Base-by-base conservation (phyloP, 1,139 yeast species). In the Candida sp. region DNA sequence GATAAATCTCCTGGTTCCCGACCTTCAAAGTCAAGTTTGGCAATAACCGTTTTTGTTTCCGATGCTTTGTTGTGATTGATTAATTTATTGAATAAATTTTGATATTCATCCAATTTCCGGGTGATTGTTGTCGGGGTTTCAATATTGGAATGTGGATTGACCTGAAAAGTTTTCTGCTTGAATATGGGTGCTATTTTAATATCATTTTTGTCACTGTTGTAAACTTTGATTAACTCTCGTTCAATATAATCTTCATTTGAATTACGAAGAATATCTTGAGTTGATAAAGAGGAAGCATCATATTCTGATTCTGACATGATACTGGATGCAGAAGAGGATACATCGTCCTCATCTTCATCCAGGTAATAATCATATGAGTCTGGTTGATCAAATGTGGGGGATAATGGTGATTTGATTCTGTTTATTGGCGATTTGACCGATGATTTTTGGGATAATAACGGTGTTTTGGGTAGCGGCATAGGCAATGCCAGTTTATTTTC, bases 1-100 rank as follows among this genome's bases (percentile, higher is more conserved):
- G 75, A 60, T 38, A 73, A 59, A 46, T 73, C 78, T 0, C 78
- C 79, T 0, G 71, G 61, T 43, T 64, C 60, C 12, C 39, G 49
- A 0, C 77, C 77, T 2, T 44, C 44, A 45, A 70, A 73, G 43
- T 58, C 61, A 45, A 54, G 49, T 37, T 56, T 56, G 3, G 75
- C 77, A 2, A 38, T 46, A 15, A 56, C 33, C 5, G 45, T 43
- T 35, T 45, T 49, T 7, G 23, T 27, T 7, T 9, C 21, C 7
- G 29, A 37, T 19, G 48, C 41, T 23, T 44, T 23, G 7, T 45
- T 39, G 22, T 39, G 34, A 11, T 41, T 39, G 11, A 44, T 41
- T 5, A 59, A 38, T 38, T 56, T 56, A 9, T 55, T 57, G 43
- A 67, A 68, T 36, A 64, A 62, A 19, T 46, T 38, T 38, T 55